These are phyloP conservation scores for Lactifluus pinguis DNA, from an alignment of 768 basidiomycete genomes.

Conservation along the genomic window DNA sequence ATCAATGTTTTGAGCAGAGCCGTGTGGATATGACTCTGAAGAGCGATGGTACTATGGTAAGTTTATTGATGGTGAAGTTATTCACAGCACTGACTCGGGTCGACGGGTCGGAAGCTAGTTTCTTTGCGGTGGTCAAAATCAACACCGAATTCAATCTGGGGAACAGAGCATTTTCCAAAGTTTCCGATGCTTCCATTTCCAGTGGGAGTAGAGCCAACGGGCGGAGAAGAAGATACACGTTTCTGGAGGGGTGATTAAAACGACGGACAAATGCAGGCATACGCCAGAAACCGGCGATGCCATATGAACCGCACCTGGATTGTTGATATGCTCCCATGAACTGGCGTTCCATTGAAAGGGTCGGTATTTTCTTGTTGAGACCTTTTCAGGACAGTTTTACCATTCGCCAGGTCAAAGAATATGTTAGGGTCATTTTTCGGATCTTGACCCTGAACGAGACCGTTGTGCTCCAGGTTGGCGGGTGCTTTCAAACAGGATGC, in stretches of 20 bases:
- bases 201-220: background rate
- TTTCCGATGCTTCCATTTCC: slow-evolving; percentile 22
- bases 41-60: slow-evolving; percentile 27
- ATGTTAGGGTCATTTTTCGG: slow-evolving; percentile 26
- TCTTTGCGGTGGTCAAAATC: slow-evolving; percentile 48
- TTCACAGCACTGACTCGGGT: slow-evolving; percentile 30
- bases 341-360: slow-evolving; percentile 21
- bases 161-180: slow-evolving; percentile 48
- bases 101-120: slow-evolving; percentile 45
- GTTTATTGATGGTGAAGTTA: slow-evolving; percentile 12
- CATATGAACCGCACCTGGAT: background rate
- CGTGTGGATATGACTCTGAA: slow-evolving; percentile 35
- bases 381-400: slow-evolving; percentile 36
- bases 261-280: background rate
- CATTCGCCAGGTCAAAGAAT: slow-evolving; percentile 27
- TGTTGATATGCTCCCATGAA: background rate
- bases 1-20: slow-evolving; percentile 51
- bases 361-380: slow-evolving; percentile 36
- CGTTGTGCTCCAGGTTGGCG: slow-evolving; percentile 28
- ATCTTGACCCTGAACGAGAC: slow-evolving; percentile 31
- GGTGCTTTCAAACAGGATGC: slow-evolving; percentile 37
- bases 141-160: slow-evolving; percentile 45
- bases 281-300: background rate
- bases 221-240: no score
- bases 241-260: background rate